These are phyloP conservation scores for Coniophora puteana DNA, from an alignment of 1,284 basidiomycete species.

Conservation along the genomic window DNA sequence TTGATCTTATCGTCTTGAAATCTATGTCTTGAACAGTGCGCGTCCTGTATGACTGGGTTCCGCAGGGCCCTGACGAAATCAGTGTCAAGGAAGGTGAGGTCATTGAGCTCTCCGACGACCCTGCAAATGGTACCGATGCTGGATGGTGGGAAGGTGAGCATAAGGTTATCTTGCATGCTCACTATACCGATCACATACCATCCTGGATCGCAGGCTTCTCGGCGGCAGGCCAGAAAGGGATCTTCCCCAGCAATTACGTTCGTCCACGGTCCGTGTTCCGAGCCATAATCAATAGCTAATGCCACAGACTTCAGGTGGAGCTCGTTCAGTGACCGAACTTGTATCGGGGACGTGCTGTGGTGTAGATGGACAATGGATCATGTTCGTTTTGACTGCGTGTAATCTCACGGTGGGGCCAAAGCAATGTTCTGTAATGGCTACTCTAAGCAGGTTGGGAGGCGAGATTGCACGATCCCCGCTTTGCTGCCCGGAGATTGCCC, in stretches of 20 bases:
- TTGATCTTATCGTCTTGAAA: slow-evolving; percentile 5
- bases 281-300: too few relatives aligned
- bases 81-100: slow-evolving; percentile 55
- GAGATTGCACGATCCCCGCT: too few relatives aligned
- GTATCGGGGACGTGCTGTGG: too few relatives aligned
- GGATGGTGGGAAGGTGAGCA: slow-evolving; percentile 80
- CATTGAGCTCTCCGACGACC: slow-evolving; percentile 60
- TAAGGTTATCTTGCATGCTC: slow-evolving; percentile 10
- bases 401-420: too few relatives aligned
- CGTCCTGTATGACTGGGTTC: slow-evolving; percentile 65
- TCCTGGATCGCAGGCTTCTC: slow-evolving; percentile 58
- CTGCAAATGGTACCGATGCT: slow-evolving; percentile 56
- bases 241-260: slow-evolving; percentile 85
- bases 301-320: too few relatives aligned
- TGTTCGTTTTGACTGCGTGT: too few relatives aligned
- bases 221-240: slow-evolving; percentile 59
- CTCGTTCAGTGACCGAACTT: too few relatives aligned
- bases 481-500: too few relatives aligned
- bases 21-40: slow-evolving; percentile 44
- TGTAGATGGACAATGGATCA: too few relatives aligned
- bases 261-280: slow-evolving; percentile 36
- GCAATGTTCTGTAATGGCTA: too few relatives aligned
- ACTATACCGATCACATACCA: slow-evolving; percentile 17
- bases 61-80: slow-evolving; percentile 70
- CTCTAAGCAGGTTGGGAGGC: too few relatives aligned